phyloP scores from a whole-genome alignment of 305 asterid species.

The Coffea humblotiana region DNA sequence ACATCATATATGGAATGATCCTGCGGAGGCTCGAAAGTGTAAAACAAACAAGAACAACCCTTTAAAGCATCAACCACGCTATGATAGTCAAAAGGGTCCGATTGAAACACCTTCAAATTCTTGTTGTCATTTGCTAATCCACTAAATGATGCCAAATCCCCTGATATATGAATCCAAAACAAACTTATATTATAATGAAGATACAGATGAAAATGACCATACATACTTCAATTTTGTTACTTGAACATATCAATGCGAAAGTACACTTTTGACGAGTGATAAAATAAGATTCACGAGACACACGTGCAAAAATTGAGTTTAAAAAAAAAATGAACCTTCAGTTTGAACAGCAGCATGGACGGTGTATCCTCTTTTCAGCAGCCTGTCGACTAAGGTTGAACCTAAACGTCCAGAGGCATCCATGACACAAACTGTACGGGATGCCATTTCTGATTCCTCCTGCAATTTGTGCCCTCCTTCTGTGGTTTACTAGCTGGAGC shows the following conservation, averaged over 20 bases:
- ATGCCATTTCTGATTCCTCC: constrained; percentile 4
- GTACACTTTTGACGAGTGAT: too few species aligned
- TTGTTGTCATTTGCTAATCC: constrained; percentile 36
- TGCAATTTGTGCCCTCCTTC: too few species aligned
- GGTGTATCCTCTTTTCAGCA: constrained; percentile 64
- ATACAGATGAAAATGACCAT: too few species aligned
- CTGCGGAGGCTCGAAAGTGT: constrained; percentile 76
- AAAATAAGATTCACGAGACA: not conserved
- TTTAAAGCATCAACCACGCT: constrained; percentile 77
- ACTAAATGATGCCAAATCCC: constrained; percentile 45
- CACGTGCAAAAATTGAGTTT: not conserved
- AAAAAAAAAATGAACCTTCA: constrained; percentile 35
- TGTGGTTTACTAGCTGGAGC: too few species aligned
- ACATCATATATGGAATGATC: constrained; percentile 77
- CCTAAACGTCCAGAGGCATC: constrained; percentile 80
- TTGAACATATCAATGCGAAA: too few species aligned
- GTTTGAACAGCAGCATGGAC: constrained; percentile 82
- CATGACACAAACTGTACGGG: constrained; percentile 71
- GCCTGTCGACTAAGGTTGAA: constrained; percentile 61
- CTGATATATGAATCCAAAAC: not conserved
- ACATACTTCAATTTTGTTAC: too few species aligned
- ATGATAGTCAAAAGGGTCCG: constrained; percentile 88
- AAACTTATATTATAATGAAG: not conserved
- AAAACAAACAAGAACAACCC: constrained; percentile 79
- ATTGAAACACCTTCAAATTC: constrained; percentile 56